These are phyloP conservation scores for Singerocomus inundabilis DNA, from an alignment of 1,284 basidiomycete genomes.

Conservation along the genomic window DNA sequence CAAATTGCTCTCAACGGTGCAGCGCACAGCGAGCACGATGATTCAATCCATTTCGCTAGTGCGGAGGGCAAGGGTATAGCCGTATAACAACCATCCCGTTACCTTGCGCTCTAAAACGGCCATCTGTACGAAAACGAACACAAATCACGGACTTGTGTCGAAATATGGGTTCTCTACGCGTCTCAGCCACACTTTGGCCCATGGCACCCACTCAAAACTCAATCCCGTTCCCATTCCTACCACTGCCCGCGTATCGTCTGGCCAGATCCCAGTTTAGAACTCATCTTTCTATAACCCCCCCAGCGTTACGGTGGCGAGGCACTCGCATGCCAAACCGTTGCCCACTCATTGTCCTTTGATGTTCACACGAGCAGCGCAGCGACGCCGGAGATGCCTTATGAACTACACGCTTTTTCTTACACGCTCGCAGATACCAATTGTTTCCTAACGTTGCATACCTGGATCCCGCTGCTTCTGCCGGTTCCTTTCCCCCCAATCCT, in stretches of 20 bases:
- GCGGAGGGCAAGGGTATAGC: background rate
- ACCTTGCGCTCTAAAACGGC: background rate
- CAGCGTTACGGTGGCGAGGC: no score
- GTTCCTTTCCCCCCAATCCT: no score
- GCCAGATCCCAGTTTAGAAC: no score
- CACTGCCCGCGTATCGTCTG: background rate
- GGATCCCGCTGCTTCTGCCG: background rate
- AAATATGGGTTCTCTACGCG: background rate
- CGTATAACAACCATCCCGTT: constrained; percentile 1
- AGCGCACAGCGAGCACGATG: constrained; percentile 1
- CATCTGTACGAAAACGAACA: background rate
- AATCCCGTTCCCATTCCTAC: background rate
- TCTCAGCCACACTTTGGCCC: background rate
- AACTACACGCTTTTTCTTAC: background rate
- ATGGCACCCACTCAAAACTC: background rate
- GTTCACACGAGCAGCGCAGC: no score
- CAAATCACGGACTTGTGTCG: background rate
- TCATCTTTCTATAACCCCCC: no score
- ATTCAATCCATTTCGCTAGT: constrained; percentile 5
- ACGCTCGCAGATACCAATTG: background rate
- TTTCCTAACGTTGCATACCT: background rate
- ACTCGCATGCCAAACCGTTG: no score
- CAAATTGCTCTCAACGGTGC: constrained; percentile 16
- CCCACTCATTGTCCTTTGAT: no score
- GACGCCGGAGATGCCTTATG: no score